phyloP scores from a whole-genome alignment of 768 basidiomycete species.

The Mycena pura region DNA sequence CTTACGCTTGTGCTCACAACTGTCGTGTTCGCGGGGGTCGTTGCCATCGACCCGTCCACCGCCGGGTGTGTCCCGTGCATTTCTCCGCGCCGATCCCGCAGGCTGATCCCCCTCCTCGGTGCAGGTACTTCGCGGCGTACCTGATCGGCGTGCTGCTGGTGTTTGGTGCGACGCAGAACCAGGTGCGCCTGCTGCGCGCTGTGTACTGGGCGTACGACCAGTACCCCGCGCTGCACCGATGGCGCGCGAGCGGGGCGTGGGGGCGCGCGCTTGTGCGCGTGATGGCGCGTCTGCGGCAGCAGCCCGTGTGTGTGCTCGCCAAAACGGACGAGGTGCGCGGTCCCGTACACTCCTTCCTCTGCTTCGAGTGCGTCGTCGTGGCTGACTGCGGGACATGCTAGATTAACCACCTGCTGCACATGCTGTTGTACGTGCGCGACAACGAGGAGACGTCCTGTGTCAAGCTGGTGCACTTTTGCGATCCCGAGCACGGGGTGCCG shows the following conservation, averaged over 20 bases:
- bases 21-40: slow-evolving; percentile 62
- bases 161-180: slow-evolving; percentile 60
- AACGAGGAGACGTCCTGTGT: slow-evolving; percentile 77
- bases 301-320: slow-evolving; percentile 65
- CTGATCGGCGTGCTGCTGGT: slow-evolving; percentile 54
- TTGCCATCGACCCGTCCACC: slow-evolving; percentile 62
- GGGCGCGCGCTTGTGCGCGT: slow-evolving; percentile 48
- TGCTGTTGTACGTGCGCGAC: slow-evolving; percentile 67
- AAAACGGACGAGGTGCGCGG: slow-evolving; percentile 58
- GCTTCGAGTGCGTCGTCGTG: neutral
- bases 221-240: slow-evolving; percentile 52
- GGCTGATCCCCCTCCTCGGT: neutral
- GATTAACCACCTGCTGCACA: slow-evolving; percentile 71
- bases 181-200: slow-evolving; percentile 57
- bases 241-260: slow-evolving; percentile 46
- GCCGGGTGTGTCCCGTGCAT: slow-evolving; percentile 51
- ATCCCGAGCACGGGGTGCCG: slow-evolving; percentile 55
- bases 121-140: slow-evolving; percentile 71
- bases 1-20: slow-evolving; percentile 49
- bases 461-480: slow-evolving; percentile 72
- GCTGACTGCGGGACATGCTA: too few relatives aligned
- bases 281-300: slow-evolving; percentile 55
- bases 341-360: too few relatives aligned
- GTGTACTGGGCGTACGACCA: slow-evolving; percentile 73
- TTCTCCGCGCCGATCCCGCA: too few relatives aligned